Evolutionary conservation across 176 grass and related monocot species (phyloP), one percentile per base, ranked within the genome.

Genomic region (Leersia perrieri): DNA sequence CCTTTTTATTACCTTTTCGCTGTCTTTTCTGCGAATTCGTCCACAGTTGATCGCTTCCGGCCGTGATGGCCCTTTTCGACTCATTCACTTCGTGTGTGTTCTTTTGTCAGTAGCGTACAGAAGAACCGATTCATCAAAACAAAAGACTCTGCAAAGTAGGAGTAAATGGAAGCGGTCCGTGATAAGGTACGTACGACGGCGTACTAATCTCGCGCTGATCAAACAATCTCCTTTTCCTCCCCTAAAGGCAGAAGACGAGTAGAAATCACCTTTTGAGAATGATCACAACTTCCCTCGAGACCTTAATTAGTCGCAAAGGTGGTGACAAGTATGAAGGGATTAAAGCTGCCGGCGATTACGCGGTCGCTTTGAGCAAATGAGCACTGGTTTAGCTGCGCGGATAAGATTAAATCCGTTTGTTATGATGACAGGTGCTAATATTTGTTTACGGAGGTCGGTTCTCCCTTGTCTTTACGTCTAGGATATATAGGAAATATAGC

Each of bases 331-430:
- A 2, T 81, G 77, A 75, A 31, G 77, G 11, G 87, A 77, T 85
- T 89, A 85, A 89, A 89, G 87, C 11, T 88, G 81, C 51, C 51
- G 60, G 35, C 38, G 62, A 74, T 79, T 88, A 85, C 82, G 82
- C 82, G 87, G 14, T 75, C 32, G 86, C 75, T 83, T 78, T 83
- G 51, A 44, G 16, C 55, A 11, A 11, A 1, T 2, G 7, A 63
- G 12, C 18, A 18, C 36, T 66, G 47, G 3, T 68, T 51, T 33
- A 18, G 26, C 15, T 11, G 41, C 25, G 22, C 29, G 40, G 76
- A 84, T 89, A 80, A 70, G 20, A 33, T 7, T 25, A 35, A 75
- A 9, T 39, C 36, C 18, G 16, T 15, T 20, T 3, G 12, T 22
- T 68, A 75, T 63, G 29, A 84, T 69, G 81, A n/a, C 75, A 5